Evolutionary conservation across 1,284 basidiomycete species (phyloP).

Genomic region (Fomitiporia mediterranea): DNA sequence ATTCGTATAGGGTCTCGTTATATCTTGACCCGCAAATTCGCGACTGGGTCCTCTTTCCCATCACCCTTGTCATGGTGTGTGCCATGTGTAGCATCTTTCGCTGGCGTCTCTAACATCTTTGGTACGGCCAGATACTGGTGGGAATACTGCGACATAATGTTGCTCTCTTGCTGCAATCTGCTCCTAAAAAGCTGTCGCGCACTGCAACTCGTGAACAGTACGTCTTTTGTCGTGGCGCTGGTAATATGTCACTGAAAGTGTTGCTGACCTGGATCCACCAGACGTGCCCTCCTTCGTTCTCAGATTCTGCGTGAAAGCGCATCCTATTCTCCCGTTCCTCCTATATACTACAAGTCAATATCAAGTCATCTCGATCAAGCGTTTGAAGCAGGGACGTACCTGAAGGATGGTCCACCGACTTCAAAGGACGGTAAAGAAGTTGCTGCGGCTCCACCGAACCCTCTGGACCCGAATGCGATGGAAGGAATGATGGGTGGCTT

Average conservation of each 20-base stretch:
- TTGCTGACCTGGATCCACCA: constrained; percentile 29
- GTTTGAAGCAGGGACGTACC: constrained; percentile 72
- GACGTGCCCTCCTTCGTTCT: constrained; percentile 80
- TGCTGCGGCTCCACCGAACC: constrained; percentile 54
- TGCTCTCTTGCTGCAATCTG: constrained; percentile 77
- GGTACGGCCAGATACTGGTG: constrained; percentile 71
- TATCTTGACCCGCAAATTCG: constrained; percentile 93
- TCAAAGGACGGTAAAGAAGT: constrained; percentile 43
- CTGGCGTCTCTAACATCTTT: background rate
- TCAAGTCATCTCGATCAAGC: constrained; percentile 68
- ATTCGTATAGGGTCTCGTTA: constrained; percentile 56
- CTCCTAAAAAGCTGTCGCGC: constrained; percentile 78
- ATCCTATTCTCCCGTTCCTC: constrained; percentile 76
- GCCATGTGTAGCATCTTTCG: constrained; percentile 6
- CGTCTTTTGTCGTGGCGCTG: constrained; percentile 36
- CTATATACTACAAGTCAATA: constrained; percentile 69
- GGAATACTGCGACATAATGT: constrained; percentile 94
- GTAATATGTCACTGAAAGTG: background rate
- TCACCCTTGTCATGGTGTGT: constrained; percentile 93
- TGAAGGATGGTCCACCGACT: constrained; percentile 79
- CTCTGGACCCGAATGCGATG: constrained; percentile 90
- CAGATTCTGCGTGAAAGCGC: constrained; percentile 80
- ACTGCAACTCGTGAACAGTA: constrained; percentile 91
- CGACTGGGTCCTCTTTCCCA: constrained; percentile 94
- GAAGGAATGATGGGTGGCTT: constrained; percentile 98